Conservation (phyloP, 768 basidiomycete species). For the Auricularia heimuer region DNA sequence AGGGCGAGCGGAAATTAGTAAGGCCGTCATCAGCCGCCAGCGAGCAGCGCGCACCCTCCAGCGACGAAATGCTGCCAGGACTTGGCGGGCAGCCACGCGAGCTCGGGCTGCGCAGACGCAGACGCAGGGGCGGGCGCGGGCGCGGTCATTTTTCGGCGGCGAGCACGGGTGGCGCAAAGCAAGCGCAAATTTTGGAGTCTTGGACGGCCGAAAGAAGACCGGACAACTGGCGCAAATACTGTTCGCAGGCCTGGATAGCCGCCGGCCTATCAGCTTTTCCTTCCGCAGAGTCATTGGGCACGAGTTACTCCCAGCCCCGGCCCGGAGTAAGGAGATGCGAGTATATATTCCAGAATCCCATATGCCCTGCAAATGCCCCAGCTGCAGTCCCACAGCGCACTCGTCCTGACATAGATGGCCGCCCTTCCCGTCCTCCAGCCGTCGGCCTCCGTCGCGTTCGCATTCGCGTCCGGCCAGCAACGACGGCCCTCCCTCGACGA, state of each 20-base stretch:
- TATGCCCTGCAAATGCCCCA: neutral
- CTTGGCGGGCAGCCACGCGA: slow-evolving; percentile 44
- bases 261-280: no score
- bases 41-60: slow-evolving; percentile 56
- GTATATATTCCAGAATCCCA: neutral
- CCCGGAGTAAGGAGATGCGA: no score
- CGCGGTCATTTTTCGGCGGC: neutral
- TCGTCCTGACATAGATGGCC: neutral
- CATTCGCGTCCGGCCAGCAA: neutral
- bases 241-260: no score
- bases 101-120: neutral
- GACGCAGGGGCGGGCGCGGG: neutral
- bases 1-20: neutral
- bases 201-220: no score
- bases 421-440: neutral
- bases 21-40: neutral
- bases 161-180: neutral
- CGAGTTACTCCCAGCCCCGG: no score
- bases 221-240: no score
- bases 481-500: neutral
- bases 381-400: neutral
- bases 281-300: no score
- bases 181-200: neutral
- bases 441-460: neutral
- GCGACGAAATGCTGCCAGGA: slow-evolving; percentile 81